Evolutionary conservation across 345 rosid species (phyloP), one percentile per base, ranked within the genome.

Genomic region (Carallia brachiata): DNA sequence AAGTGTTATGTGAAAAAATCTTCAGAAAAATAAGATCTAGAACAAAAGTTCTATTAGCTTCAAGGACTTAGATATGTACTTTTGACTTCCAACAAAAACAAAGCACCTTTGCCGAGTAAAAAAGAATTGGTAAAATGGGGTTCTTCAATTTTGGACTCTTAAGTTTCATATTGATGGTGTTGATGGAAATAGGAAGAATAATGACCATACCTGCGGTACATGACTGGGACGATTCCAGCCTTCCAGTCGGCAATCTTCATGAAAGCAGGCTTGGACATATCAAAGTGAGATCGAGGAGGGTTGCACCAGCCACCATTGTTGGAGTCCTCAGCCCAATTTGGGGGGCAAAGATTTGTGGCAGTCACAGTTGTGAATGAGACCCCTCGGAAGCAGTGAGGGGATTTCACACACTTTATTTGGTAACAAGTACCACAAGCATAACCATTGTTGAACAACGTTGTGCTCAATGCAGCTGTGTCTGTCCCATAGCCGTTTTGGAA

Each of bases 241-340:
- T 87, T 89, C 95, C 95, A 90, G n/a, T 77, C 65, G 7, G 97
- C 95, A 61, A 93, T 83, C 63, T 83, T 90, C 95, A 87, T 85
- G 84, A 92, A 92, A 16, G 95, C 92, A 15, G 96, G 98, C 79
- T 87, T 92, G 66, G 96, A 68, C 87, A 92, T 77, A 85, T 92
- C 95, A 32, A 92, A 89, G 72, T 92, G 98, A 73, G 63, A 81
- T 2, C 88, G 85, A 57, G 98, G 96, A 4, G 98, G 97, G 78
- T 90, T 89, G 82, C 97, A 92, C 97, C 98, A 92, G 39, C 98
- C 97, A 10, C 97, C 97, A 31, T 76, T 79, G 67, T 90, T 83
- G 17, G 95, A 85, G 74, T 78, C 75, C 76, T 86, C 28, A 1
- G 81, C 71, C 84, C 82, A 92, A 58, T 89, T 90, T 1, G 98